Evolutionary conservation across 2,329 filamentous ascomycete species (phyloP).

Genomic region (Fusarium chuoi): DNA sequence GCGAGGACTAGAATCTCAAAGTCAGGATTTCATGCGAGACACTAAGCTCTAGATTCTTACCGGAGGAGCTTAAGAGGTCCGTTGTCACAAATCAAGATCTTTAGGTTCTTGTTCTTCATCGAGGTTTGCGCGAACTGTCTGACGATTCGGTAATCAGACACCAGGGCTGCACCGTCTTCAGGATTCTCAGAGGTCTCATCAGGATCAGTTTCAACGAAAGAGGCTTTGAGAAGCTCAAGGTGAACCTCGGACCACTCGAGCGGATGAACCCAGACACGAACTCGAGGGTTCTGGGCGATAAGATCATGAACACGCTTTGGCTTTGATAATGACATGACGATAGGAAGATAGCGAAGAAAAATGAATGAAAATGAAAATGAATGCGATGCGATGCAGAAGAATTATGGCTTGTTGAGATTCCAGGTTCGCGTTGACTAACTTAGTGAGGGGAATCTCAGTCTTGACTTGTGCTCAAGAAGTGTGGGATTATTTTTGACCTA

Average conservation of each 20-base stretch:
- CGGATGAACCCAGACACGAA: conserved; percentile 41
- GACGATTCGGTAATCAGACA: conserved; percentile 26
- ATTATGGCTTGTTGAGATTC: neutral
- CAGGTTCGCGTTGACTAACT: neutral
- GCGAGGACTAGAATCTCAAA: conserved; percentile 21
- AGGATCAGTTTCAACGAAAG: conserved; percentile 5
- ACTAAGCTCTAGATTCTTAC: neutral
- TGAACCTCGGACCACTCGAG: conserved; percentile 38
- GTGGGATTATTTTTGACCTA: neutral
- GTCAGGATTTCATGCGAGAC: accelerated
- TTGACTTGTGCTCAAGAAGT: neutral
- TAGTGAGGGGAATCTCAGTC: neutral
- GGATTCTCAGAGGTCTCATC: neutral
- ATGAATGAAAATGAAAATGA: neutral
- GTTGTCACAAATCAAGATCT: conserved; percentile 31
- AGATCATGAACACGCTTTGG: conserved; percentile 27
- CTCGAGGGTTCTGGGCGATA: conserved; percentile 38
- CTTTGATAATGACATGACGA: conserved; percentile 10
- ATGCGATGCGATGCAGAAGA: neutral
- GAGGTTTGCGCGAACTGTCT: conserved; percentile 35
- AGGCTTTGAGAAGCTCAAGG: conserved; percentile 28
- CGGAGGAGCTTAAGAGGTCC: conserved; percentile 34
- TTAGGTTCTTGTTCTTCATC: conserved; percentile 37
- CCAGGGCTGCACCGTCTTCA: neutral
- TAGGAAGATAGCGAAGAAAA: neutral